Evolutionary conservation across 1,284 basidiomycete species (phyloP), one percentile per base, ranked within the genome.

Genomic region (Meira nashicola): DNA sequence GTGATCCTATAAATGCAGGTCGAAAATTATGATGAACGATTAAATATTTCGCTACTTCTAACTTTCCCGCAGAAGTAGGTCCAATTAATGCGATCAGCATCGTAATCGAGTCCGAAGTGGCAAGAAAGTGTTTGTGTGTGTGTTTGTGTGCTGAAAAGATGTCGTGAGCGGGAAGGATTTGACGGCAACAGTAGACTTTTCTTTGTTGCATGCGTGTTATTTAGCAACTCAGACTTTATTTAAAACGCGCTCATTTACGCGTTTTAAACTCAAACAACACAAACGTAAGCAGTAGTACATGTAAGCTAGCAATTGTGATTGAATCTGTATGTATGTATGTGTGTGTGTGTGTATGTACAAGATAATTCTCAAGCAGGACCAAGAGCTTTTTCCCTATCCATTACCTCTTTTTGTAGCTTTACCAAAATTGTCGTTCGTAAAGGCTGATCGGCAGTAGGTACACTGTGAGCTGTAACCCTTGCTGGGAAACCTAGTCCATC

Each of bases 401-500:
- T 74, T 47, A 78, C 76, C 2, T 48, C 33, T 28, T 50, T 57
- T 21, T 76, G 67, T 19, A 78, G 65, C 59, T 78, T 78, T 61
- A 78, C 75, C n/a, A 78, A 55, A 48, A 78, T 77, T 12, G 58
- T 76, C 6, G 70, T 75, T 12, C 74, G 59, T 12, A 87, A 85
- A 1, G 94, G 92, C 71, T 84, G 85, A 63, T 88, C 86, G 10
- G 87, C 82, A 0, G 86, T 92, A 0, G 91, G 87, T 0, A 95
- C 94, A 44, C 88, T 89, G 78, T 98, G 95, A 0, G 95, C 92
- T 0, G 95, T 98, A 14, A 98, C 95, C 67, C 94, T 84, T 2
- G 93, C 92, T 11, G 94, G 94, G 68, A 98, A 92, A 57, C 92
- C 90, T 19, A 96, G 82, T 0, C 92, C 93, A 77, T 99, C 94